These are phyloP conservation scores for Ophiostoma fasciatum DNA, from an alignment of 2,329 filamentous ascomycete species.

Conservation along the genomic window DNA sequence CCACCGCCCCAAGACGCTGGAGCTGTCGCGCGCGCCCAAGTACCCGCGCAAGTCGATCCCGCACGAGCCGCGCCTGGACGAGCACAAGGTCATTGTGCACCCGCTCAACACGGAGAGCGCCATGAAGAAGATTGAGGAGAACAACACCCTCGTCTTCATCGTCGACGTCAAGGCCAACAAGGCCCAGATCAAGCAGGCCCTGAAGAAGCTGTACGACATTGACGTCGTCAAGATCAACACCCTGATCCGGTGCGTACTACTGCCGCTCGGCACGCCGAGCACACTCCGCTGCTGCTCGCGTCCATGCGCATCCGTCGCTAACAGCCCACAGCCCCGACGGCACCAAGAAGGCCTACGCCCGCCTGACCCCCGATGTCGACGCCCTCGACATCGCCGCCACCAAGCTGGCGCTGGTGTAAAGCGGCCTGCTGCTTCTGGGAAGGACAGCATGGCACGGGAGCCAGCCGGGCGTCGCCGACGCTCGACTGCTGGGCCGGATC, in stretches of 20 bases:
- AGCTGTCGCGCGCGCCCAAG: conserved; percentile 80
- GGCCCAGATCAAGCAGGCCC: conserved; percentile 93
- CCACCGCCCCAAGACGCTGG: conserved; percentile 94
- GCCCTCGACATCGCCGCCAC: conserved; percentile 98
- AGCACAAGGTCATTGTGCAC: conserved; percentile 95
- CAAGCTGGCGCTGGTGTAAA: conserved; percentile 95
- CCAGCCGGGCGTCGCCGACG: too few relatives aligned
- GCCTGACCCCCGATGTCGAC: conserved; percentile 91
- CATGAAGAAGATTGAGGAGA: conserved; percentile 99
- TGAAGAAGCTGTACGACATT: conserved; percentile 99
- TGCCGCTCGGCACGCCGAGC: too few relatives aligned
- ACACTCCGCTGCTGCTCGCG: too few relatives aligned
- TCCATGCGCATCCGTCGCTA: background rate
- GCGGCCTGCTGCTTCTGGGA: too few relatives aligned
- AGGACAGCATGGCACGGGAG: too few relatives aligned
- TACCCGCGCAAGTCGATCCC: conserved; percentile 94
- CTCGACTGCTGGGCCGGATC: too few relatives aligned
- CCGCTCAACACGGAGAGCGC: conserved; percentile 98
- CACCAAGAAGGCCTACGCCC: conserved; percentile 96
- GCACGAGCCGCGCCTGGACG: conserved; percentile 81
- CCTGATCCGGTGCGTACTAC: conserved; percentile 85
- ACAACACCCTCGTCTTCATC: conserved; percentile 99
- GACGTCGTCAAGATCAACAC: conserved; percentile 99
- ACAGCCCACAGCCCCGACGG: conserved; percentile 62
- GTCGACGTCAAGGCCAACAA: conserved; percentile 98